Evolutionary conservation across 2,329 filamentous ascomycete genomes (phyloP), one percentile per base, ranked within the genome.

Genomic region (Chrysosporium keratinophilum): DNA sequence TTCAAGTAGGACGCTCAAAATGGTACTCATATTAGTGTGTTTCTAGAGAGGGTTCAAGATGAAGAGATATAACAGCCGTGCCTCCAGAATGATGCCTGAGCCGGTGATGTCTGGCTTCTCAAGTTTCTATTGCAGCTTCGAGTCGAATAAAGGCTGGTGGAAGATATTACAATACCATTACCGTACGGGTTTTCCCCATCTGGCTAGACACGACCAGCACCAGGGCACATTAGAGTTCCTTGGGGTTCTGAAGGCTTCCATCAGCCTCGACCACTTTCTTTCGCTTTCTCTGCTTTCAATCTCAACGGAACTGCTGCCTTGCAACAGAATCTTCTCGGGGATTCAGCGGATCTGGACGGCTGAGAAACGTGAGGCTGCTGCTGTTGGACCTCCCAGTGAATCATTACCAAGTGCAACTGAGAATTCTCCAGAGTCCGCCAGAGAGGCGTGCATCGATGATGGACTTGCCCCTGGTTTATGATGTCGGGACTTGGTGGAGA

Each of bases 181-280:
- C 55, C 54, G 40, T 58, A 54, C 56, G 56, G 49, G 56, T 57
- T 58, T 58, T 58, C 57, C 56, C 56, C 41, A 58, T 54, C 28
- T 42, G 53, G 58, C 46, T 52, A 55, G 48, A n/a, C 23, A 31
- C n/a, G 1, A 39, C 15, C 52, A 34, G 53, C 15, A 50, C 37
- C 48, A 48, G 42, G 57, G 55, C 48, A 56, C 52, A 45, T 51
- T 54, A 43, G 19, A 9, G 23, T 52, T 52, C 44, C 15, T 11
- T 52, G 17, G 33, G 57, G 50, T 59, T 59, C 58, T 55, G 54
- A 48, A 52, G 45, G 51, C 46, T 59, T 59, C 58, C 50, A 58
- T 54, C 49, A 37, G 43, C 41, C 50, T 58, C 56, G 47, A 43
- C 10, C 17, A 35, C 39, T 37, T 57, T 57, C 56, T 46, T 35